Conservation (phyloP, 106 monocot genomes). For the Alisma plantagoaquatica region DNA sequence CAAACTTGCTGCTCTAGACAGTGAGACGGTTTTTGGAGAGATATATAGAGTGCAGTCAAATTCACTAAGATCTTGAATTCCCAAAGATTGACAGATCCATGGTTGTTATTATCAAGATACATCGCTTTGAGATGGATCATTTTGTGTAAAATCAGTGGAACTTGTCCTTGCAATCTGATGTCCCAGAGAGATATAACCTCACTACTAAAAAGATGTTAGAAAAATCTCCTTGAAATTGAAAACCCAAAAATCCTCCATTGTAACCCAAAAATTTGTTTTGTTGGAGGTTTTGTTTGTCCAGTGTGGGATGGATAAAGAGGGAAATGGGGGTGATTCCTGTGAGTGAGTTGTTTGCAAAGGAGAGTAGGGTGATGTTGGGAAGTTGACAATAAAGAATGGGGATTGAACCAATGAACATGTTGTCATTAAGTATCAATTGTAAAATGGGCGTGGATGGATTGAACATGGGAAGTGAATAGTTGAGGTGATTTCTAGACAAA, state of each 20-base stretch:
- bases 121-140: slow-evolving; percentile 43
- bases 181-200: slow-evolving; percentile 25
- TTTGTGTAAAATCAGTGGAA: slow-evolving; percentile 30
- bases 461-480: too few species aligned
- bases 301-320: slow-evolving; percentile 30
- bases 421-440: too few species aligned
- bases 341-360: slow-evolving; percentile 39
- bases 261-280: slow-evolving; percentile 32
- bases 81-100: too few species aligned
- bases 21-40: slow-evolving; percentile 40
- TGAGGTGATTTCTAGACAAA: too few species aligned
- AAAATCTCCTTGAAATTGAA: slow-evolving; percentile 7
- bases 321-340: slow-evolving; percentile 24
- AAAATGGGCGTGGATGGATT: too few species aligned
- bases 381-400: too few species aligned
- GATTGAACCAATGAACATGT: too few species aligned
- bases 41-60: slow-evolving; percentile 31
- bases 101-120: slow-evolving; percentile 48
- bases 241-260: too few species aligned
- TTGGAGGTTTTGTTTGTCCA: slow-evolving; percentile 24
- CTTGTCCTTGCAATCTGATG: slow-evolving; percentile 33
- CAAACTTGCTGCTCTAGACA: too few species aligned
- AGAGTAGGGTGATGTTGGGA: too few species aligned
- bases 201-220: slow-evolving; percentile 13
- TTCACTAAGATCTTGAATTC: slow-evolving; percentile 32